phyloP scores from a whole-genome alignment of 495 filamentous ascomycete genomes.

The Daldinia caldariorum region DNA sequence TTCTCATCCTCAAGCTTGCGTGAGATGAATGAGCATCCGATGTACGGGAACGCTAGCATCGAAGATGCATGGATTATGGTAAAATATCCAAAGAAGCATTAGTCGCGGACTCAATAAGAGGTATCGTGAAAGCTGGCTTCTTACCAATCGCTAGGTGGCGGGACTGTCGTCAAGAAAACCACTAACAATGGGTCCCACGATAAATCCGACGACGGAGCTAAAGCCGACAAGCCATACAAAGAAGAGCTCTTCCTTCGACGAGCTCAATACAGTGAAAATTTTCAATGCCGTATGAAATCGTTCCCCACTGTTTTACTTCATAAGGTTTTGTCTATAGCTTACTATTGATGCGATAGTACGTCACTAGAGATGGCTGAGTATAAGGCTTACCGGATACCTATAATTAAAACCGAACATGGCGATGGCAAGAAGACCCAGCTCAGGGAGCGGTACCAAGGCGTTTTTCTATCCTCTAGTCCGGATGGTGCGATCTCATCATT shows the following conservation, averaged over 20 bases:
- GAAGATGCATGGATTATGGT: not conserved
- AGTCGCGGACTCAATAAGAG: not conserved
- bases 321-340: not conserved
- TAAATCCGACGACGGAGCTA: not conserved
- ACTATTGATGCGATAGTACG: not conserved
- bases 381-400: not conserved
- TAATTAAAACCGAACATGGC: not conserved
- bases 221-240: not conserved
- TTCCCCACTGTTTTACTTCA: not conserved
- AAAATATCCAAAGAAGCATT: not conserved
- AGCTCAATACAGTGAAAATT: not conserved
- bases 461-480: not conserved
- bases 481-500: not conserved
- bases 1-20: not conserved
- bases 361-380: not conserved
- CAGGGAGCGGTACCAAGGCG: not conserved
- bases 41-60: not conserved
- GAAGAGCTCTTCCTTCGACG: not conserved
- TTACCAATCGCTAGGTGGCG: not conserved
- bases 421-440: not conserved
- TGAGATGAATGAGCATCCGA: not conserved
- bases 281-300: not conserved
- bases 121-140: not conserved
- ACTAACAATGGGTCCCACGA: not conserved
- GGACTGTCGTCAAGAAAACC: not conserved